Evolutionary conservation across 2,329 filamentous ascomycete genomes (phyloP).

Genomic region (Elsinoe arachidis): DNA sequence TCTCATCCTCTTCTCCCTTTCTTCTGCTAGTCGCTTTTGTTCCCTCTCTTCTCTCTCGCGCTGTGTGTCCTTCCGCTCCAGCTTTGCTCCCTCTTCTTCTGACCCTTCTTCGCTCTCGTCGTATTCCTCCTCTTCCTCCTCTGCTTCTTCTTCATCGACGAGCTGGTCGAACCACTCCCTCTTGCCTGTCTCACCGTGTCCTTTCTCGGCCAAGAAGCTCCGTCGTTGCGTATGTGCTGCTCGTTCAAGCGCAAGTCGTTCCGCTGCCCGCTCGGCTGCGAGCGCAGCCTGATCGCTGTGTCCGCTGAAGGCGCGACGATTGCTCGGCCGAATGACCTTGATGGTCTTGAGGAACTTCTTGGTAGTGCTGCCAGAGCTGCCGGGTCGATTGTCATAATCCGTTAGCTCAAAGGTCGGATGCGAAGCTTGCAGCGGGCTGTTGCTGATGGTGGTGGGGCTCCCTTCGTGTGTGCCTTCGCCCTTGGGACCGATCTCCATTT

Average conservation of each 20-base stretch:
- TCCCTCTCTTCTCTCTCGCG: slow-evolving; percentile 14
- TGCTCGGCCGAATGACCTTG: slow-evolving; percentile 14
- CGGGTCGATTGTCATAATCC: slow-evolving; percentile 16
- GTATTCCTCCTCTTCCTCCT: slow-evolving; percentile 4
- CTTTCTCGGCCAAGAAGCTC: background rate
- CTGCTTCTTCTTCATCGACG: background rate
- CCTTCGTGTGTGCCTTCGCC: background rate
- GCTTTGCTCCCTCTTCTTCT: background rate
- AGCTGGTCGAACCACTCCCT: slow-evolving; percentile 10
- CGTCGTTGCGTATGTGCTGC: slow-evolving; percentile 17
- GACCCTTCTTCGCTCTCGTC: background rate
- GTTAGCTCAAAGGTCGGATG: slow-evolving; percentile 5
- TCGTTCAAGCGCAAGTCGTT: slow-evolving; percentile 32
- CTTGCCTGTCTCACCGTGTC: background rate
- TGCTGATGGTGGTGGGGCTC: background rate
- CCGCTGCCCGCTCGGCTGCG: slow-evolving; percentile 30
- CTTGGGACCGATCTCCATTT: background rate
- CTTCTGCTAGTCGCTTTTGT: background rate
- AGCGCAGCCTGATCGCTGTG: slow-evolving; percentile 25
- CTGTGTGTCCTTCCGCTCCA: slow-evolving; percentile 11
- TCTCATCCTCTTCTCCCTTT: background rate
- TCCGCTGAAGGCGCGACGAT: slow-evolving; percentile 24
- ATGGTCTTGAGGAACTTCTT: slow-evolving; percentile 11
- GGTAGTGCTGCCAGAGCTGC: slow-evolving; percentile 10
- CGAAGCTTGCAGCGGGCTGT: slow-evolving; percentile 6